Evolutionary conservation across 2,329 filamentous ascomycete genomes (phyloP), one percentile per base, ranked within the genome.

Genomic region (Penicillium nordicum): DNA sequence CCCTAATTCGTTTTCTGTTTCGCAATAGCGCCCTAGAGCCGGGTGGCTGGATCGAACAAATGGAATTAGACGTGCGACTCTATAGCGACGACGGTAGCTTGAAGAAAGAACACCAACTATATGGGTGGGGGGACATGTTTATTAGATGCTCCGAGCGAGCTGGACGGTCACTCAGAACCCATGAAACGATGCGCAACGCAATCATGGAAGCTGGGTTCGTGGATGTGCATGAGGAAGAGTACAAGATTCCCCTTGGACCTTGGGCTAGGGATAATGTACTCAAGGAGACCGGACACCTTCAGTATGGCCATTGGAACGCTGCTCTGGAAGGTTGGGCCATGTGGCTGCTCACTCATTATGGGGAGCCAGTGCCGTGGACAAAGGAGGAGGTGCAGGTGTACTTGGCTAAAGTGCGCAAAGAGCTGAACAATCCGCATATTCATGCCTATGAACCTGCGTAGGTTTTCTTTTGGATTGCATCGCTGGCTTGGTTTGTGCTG

Each of bases 261-360:
- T 73, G 70, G 71, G 59, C 66, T 2, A 69, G 59, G 45, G 67
- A 72, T 44, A 53, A 55, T 16, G 34, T 54, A 7, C 54, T 71
- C 27, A 70, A 72, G 52, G 62, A 70, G 51, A 64, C 83, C 1
- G 82, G 81, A 5, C 58, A 61, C 12, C 77, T 65, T 23, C 57
- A 64, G 25, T 50, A 53, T 40, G 45, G 48, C 11, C 67, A 70
- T 21, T 69, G 67, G 67, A 68, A 61, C 10, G 50, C 66, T 25
- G 67, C 61, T 18, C 42, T 70, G 7, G 67, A 70, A 32, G 67
- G 67, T 4, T 69, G 63, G 61, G 67, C 65, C 1, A 68, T 70
- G 64, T 69, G 63, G 57, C 58, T 69, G 29, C 59, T 70, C 25
- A 69, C 63, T 14, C 59, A 66, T 14, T 63, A 53, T 48, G 67